These are phyloP conservation scores for Pelargonium nanum DNA, from an alignment of 345 rosid species.

Conservation along the genomic window DNA sequence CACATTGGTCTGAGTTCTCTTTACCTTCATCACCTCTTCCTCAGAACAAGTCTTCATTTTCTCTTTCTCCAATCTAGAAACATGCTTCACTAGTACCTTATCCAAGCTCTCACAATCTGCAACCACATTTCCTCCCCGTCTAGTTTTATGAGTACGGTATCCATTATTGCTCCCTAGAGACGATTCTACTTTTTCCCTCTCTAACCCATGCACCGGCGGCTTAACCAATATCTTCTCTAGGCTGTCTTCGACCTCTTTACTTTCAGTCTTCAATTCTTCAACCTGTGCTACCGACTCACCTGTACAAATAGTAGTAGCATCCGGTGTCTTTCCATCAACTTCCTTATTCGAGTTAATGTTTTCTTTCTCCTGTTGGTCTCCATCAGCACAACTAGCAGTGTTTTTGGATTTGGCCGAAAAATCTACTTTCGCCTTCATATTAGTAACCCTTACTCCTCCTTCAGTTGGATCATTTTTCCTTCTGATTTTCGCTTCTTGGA, in stretches of 20 bases:
- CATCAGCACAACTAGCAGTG: neutral
- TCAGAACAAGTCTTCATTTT: slow-evolving; percentile 26
- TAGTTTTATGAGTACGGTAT: slow-evolving; percentile 24
- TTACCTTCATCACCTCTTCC: slow-evolving; percentile 29
- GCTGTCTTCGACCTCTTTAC: slow-evolving; percentile 26
- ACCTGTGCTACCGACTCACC: neutral
- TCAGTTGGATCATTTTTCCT: slow-evolving; percentile 23
- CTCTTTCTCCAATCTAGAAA: slow-evolving; percentile 66
- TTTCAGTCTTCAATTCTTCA: slow-evolving; percentile 6
- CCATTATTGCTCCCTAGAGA: slow-evolving; percentile 23
- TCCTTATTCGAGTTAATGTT: slow-evolving; percentile 34
- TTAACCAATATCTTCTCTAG: slow-evolving; percentile 50
- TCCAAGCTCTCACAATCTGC: slow-evolving; percentile 50
- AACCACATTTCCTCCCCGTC: slow-evolving; percentile 21
- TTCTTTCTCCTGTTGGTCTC: slow-evolving; percentile 37
- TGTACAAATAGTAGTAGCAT: neutral
- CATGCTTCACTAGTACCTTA: slow-evolving; percentile 71
- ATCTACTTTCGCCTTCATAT: slow-evolving; percentile 6
- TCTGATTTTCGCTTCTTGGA: slow-evolving; percentile 61
- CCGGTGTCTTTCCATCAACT: neutral
- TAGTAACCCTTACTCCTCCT: slow-evolving; percentile 11
- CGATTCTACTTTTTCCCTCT: slow-evolving; percentile 37
- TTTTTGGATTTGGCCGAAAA: slow-evolving; percentile 7
- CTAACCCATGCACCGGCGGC: slow-evolving; percentile 45
- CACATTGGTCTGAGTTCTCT: slow-evolving; percentile 19